Evolutionary conservation across 2,329 filamentous ascomycete species (phyloP), one percentile per base, ranked within the genome.

Genomic region (Penicillium sp.): DNA sequence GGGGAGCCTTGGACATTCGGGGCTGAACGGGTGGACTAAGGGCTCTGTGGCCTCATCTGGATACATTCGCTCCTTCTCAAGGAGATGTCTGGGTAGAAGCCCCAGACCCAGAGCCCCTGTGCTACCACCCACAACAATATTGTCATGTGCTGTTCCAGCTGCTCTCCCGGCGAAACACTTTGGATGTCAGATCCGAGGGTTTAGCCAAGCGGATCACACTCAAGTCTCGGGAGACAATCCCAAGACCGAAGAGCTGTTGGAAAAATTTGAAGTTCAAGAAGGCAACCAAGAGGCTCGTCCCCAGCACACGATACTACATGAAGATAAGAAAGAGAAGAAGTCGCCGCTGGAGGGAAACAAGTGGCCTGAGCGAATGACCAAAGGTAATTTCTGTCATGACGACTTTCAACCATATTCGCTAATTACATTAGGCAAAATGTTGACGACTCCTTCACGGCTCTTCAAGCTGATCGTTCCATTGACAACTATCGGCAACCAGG

Each of bases 381-480:
- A 87, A 70, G 86, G 84, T 84, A 68, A 47, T 31, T 16, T 6
- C 3, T n/a, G 6, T 5, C 27, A 13, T n/a, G 9, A 9, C 32
- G 21, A 3, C 7, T 18, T 21, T 40, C 13, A 39, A 14, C 18
- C 11, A 14, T n/a, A 39, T 24, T 41, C 29, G 39, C 50, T 61
- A 18, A 63, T 38, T 14, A 21, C 14, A 53, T 38, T 39, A 87
- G 88, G 90, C 18, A 91, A 91, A 68, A 81, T 95, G 2, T 75
- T 93, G 27, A 92, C 89, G 0, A 95, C 90, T 0, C 90, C 90
- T 0, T 91, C 88, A 0, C 82, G 89, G 2, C 83, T 93, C 53
- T 81, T 95, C 46, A 94, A 94, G 71, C 80, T 95, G 13, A 87
- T 94, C 14, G 79, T 95, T 0, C 91, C 90, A 0, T 79, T 95